phyloP scores from a whole-genome alignment of 805 yeast genomes.

The Yamadazyma scolyti region DNA sequence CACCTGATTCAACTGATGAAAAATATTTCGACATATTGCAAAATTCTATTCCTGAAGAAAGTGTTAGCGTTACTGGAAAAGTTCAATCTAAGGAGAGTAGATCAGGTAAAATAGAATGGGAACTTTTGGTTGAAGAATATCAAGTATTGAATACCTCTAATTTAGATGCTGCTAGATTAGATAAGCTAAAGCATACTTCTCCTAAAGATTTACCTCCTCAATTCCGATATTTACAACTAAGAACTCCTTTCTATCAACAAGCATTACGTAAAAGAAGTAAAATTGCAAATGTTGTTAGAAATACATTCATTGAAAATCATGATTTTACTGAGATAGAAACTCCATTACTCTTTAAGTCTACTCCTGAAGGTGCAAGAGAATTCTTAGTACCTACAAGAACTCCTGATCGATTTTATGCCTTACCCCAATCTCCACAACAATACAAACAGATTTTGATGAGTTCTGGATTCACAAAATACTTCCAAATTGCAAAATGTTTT shows the following conservation, averaged over 20 bases:
- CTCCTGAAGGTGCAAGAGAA: conserved; percentile 98
- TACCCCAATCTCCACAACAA: conserved; percentile 98
- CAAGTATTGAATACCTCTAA: conserved; percentile 62
- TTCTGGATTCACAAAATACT: conserved; percentile 81
- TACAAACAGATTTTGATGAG: conserved; percentile 95
- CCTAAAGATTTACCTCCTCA: conserved; percentile 71
- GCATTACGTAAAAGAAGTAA: conserved; percentile 55
- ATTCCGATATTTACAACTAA: conserved; percentile 74
- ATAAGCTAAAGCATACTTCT: conserved; percentile 46
- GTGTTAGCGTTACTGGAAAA: conserved; percentile 62
- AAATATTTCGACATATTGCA: conserved; percentile 37
- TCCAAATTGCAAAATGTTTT: conserved; percentile 90
- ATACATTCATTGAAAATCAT: conserved; percentile 31
- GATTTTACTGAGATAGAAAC: conserved; percentile 84
- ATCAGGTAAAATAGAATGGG: conserved; percentile 39
- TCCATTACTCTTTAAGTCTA: conserved; percentile 87
- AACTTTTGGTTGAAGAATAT: conserved; percentile 49
- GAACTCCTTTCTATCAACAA: conserved; percentile 55
- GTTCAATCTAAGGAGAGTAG: conserved; percentile 28
- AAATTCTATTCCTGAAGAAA: conserved; percentile 65
- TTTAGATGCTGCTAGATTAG: conserved; percentile 65
- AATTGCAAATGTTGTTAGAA: conserved; percentile 47
- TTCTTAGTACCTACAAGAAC: conserved; percentile 88
- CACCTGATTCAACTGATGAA: conserved; percentile 39
- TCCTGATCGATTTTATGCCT: conserved; percentile 64